These are phyloP conservation scores for Vaccinium darrowii DNA, from an alignment of 148 eudicot genomes.

Conservation along the genomic window DNA sequence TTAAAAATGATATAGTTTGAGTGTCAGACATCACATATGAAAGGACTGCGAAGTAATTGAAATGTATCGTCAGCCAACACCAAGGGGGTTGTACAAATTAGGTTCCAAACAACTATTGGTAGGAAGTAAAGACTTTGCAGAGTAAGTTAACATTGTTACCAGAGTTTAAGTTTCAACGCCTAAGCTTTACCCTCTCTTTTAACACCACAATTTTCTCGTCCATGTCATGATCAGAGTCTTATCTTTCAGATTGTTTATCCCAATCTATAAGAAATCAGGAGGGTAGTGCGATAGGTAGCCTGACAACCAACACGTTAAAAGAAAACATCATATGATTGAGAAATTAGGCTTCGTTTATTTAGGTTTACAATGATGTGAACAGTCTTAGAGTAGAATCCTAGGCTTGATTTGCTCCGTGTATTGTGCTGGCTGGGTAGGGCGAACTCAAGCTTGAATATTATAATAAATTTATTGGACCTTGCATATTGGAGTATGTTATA, in stretches of 20 bases:
- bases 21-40: background rate
- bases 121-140: background rate
- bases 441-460: background rate
- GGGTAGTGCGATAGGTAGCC: background rate
- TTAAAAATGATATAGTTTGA: background rate
- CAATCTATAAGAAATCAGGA: background rate
- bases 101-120: too few relatives aligned
- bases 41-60: background rate
- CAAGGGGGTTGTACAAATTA: background rate
- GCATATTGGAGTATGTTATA: too few relatives aligned
- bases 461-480: too few relatives aligned
- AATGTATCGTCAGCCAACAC: background rate
- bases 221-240: background rate
- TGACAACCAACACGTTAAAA: background rate
- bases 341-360: background rate
- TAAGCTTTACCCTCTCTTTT: background rate
- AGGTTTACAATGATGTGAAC: background rate
- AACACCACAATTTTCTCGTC: background rate
- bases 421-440: background rate
- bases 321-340: background rate
- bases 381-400: background rate
- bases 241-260: background rate
- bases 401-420: background rate
- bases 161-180: background rate
- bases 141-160: background rate